Percentiles rank a stretch among this genome's conserved stretches.
Conservation (phyloP, 495 filamentous ascomycete species). For the Penicillium herquei region DNA sequence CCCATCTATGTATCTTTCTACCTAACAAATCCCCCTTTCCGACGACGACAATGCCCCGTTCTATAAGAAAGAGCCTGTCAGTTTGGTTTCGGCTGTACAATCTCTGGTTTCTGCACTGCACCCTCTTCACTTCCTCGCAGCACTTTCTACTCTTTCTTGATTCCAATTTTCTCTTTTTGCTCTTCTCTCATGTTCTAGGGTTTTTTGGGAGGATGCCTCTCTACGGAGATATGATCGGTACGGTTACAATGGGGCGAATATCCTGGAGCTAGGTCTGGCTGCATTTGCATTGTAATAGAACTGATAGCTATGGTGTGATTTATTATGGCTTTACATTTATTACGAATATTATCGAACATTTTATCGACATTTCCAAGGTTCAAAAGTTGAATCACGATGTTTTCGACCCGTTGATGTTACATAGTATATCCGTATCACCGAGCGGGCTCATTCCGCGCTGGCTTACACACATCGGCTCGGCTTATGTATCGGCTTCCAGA, state of each 20-base stretch:
- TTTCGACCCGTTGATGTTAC: no score
- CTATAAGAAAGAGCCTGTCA: neutral
- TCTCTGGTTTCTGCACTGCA: neutral
- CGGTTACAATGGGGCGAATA: constrained; percentile 7
- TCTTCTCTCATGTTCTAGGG: neutral
- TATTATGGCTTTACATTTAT: neutral
- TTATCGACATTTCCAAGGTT: neutral
- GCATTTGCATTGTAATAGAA: constrained; percentile 15
- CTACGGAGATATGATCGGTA: constrained; percentile 9
- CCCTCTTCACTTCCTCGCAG: neutral
- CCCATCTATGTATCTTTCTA: constrained; percentile 16
- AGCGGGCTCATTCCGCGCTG: constrained; percentile 31
- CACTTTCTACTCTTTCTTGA: neutral
- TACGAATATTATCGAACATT: no score
- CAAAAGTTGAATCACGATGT: neutral
- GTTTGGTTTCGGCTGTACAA: constrained; percentile 16
- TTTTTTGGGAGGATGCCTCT: neutral
- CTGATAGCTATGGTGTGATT: neutral
- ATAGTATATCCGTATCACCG: constrained; percentile 12
- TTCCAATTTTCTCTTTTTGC: neutral
- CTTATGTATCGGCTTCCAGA: constrained; percentile 1
- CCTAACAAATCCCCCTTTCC: no score
- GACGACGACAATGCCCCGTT: neutral
- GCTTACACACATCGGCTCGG: constrained; percentile 25
- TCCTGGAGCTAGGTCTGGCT: constrained; percentile 10